Evolutionary conservation across 202 grass and related monocot species (phyloP).

Genomic region (Digitaria exilis): DNA sequence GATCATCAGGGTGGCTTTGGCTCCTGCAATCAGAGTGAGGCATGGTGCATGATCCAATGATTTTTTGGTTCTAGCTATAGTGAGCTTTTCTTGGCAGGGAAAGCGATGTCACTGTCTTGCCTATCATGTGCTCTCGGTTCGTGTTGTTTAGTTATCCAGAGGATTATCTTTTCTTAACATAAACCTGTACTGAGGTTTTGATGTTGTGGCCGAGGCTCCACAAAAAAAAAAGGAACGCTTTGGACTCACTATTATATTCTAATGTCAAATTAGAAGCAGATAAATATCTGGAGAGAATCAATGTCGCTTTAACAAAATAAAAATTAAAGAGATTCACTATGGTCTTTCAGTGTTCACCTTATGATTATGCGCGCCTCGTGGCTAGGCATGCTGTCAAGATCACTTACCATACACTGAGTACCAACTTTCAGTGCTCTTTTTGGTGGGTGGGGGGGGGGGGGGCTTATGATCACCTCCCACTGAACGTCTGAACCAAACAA

Average conservation of each 20-base stretch:
- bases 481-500: too few species aligned
- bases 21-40: neutral
- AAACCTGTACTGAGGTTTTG: neutral
- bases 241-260: neutral
- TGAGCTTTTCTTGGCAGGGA: neutral
- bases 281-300: neutral
- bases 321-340: neutral
- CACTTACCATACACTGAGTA: neutral
- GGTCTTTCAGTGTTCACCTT: too few species aligned
- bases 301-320: too few species aligned
- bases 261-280: neutral
- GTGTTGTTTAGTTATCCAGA: neutral
- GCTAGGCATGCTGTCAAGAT: slow-evolving; percentile 7
- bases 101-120: neutral
- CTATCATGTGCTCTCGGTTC: neutral
- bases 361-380: neutral
- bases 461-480: neutral
- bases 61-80: neutral
- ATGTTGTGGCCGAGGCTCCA: neutral
- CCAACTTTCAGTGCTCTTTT: neutral
- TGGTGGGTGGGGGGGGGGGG: too few species aligned
- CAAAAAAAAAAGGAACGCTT: neutral
- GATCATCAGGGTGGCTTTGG: neutral
- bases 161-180: neutral
- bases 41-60: neutral